Conservation (phyloP, 106 monocot species). For the Ottelia alismoides region DNA sequence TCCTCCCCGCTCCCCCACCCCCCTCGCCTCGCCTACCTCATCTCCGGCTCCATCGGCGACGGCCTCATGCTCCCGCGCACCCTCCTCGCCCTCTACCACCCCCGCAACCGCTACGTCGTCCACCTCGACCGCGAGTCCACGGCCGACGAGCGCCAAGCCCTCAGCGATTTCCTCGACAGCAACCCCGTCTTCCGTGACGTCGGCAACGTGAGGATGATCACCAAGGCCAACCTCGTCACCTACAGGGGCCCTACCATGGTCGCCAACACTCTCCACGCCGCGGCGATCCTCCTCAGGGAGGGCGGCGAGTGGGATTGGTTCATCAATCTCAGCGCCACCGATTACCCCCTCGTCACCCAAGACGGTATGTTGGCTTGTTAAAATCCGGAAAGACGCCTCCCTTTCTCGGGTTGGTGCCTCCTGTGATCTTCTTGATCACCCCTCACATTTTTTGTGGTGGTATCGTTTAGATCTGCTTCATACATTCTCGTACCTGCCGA, state of each 20-base stretch:
- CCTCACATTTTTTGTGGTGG: not conserved
- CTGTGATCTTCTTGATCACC: not conserved
- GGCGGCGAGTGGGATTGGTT: too few species aligned
- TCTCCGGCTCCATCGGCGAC: slow-evolving; percentile 61
- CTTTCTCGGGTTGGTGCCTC: not conserved
- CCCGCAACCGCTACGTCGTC: too few species aligned
- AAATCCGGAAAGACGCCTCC: not conserved
- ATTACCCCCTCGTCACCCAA: slow-evolving; percentile 76
- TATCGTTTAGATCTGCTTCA: too few species aligned
- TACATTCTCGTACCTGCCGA: too few species aligned
- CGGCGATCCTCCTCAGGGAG: too few species aligned
- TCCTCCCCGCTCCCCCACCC: too few species aligned
- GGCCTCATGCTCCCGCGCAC: slow-evolving; percentile 23
- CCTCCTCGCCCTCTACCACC: slow-evolving; percentile 61
- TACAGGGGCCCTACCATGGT: too few species aligned
- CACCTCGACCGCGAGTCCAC: slow-evolving; percentile 51
- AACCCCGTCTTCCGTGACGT: slow-evolving; percentile 25
- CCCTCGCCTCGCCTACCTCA: slow-evolving; percentile 68
- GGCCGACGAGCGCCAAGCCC: slow-evolving; percentile 18
- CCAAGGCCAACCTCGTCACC: slow-evolving; percentile 51
- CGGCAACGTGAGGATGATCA: slow-evolving; percentile 55
- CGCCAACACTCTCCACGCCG: too few species aligned
- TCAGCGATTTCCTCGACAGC: slow-evolving; percentile 15
- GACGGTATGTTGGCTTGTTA: slow-evolving; percentile 24
- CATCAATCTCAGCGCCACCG: too few species aligned